phyloP scores from a whole-genome alignment of 2,329 filamentous ascomycete genomes.

The Aspergillus sergii region DNA sequence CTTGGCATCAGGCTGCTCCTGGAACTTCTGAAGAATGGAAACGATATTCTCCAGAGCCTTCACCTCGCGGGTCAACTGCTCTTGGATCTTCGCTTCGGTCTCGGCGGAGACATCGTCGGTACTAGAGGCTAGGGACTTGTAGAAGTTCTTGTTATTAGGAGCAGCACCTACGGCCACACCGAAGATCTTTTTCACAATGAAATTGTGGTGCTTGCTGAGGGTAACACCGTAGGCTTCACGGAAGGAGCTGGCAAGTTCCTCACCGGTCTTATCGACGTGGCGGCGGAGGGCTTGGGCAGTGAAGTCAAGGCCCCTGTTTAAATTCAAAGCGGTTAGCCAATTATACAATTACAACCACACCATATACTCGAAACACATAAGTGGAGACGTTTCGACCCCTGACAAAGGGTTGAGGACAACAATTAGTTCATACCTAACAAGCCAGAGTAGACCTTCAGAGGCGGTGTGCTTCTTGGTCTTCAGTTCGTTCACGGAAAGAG shows the following conservation, averaged over 20 bases:
- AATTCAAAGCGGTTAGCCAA: constrained; percentile 11
- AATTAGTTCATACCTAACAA: constrained; percentile 65
- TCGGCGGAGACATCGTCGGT: neutral
- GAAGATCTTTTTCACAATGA: constrained; percentile 83
- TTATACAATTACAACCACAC: neutral
- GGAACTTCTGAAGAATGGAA: constrained; percentile 5
- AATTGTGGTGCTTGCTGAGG: constrained; percentile 88
- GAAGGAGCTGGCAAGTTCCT: constrained; percentile 88
- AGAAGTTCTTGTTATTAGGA: constrained; percentile 93
- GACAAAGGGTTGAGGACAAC: neutral
- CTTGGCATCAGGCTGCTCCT: neutral
- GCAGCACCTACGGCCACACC: constrained; percentile 89
- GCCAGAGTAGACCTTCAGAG: constrained; percentile 88
- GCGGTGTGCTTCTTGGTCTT: constrained; percentile 87
- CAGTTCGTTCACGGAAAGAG: constrained; percentile 82
- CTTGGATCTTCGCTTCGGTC: neutral
- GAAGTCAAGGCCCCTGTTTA: constrained; percentile 82
- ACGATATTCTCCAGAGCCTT: constrained; percentile 4
- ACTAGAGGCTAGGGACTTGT: constrained; percentile 43
- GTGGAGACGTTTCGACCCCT: constrained; percentile 5
- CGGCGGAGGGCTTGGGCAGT: constrained; percentile 80
- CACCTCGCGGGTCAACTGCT: constrained; percentile 1
- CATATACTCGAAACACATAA: constrained; percentile 5
- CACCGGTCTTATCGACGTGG: constrained; percentile 67
- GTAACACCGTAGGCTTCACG: constrained; percentile 79